Conservation (phyloP, 2,329 filamentous ascomycete species). For the Septoria linicola region DNA sequence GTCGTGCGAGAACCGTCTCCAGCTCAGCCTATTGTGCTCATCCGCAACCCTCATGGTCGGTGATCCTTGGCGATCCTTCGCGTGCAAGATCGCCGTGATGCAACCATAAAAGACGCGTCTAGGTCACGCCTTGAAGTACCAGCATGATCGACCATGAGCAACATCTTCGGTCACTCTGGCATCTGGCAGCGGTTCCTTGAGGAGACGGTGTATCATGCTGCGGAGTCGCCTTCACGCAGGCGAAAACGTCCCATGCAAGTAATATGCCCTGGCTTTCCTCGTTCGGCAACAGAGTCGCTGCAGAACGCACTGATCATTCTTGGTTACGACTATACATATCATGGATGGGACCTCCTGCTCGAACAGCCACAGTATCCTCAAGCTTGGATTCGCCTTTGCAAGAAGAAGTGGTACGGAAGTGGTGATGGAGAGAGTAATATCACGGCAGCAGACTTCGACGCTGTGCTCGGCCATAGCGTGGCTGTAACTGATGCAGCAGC, state of each 20-base stretch:
- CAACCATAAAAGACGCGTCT: neutral
- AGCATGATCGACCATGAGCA: neutral
- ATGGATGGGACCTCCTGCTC: conserved; percentile 8
- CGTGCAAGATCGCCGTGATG: neutral
- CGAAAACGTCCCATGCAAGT: conserved; percentile 8
- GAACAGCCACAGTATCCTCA: conserved; percentile 6
- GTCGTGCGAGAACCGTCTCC: too few relatives aligned
- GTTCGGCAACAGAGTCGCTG: neutral
- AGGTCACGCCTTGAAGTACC: neutral
- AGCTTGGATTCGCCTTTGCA: conserved; percentile 6
- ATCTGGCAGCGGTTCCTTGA: neutral
- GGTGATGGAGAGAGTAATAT: conserved; percentile 1
- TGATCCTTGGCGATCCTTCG: too few relatives aligned
- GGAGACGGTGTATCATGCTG: neutral
- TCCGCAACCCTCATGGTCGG: too few relatives aligned
- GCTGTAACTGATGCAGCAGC: conserved; percentile 27
- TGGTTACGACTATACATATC: neutral
- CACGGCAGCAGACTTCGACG: conserved; percentile 10
- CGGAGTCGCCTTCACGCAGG: neutral
- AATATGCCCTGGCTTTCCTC: conserved; percentile 3
- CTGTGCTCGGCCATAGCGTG: conserved; percentile 2
- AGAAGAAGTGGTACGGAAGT: conserved; percentile 3
- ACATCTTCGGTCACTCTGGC: neutral
- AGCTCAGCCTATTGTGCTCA: too few relatives aligned
- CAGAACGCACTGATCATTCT: neutral